phyloP scores from a whole-genome alignment of 2,329 filamentous ascomycete genomes.

The Botryotinia globosa region DNA sequence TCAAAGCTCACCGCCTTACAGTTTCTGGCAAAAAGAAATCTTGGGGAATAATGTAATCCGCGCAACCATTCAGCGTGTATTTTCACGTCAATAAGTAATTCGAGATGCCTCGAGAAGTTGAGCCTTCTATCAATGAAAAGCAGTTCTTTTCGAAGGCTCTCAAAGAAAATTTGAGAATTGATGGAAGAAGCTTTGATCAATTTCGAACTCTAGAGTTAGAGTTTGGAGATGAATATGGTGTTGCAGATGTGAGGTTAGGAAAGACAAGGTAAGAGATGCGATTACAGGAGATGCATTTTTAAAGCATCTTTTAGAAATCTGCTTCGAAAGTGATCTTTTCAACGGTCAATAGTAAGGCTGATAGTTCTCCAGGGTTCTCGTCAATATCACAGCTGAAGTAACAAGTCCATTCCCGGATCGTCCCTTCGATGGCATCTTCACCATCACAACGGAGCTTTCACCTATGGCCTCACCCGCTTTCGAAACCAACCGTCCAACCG shows the following conservation, averaged over 20 bases:
- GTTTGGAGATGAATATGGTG: conserved; percentile 89
- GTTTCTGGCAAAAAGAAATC: conserved; percentile 16
- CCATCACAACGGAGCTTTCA: conserved; percentile 84
- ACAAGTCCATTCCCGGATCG: conserved; percentile 81
- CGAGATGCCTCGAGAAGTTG: conserved; percentile 84
- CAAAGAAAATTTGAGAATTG: conserved; percentile 74
- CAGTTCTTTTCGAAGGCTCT: conserved; percentile 83
- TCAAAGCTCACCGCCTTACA: neutral
- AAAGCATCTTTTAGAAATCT: neutral
- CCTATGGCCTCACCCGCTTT: conserved; percentile 90
- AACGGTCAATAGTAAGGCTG: neutral
- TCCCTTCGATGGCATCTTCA: conserved; percentile 93
- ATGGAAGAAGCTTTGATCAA: conserved; percentile 77
- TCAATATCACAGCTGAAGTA: conserved; percentile 84
- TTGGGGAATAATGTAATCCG: neutral
- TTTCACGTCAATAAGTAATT: conserved; percentile 9
- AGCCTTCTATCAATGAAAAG: conserved; percentile 85
- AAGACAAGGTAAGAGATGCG: conserved; percentile 70
- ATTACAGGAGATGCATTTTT: neutral
- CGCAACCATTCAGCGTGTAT: neutral
- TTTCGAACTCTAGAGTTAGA: conserved; percentile 73
- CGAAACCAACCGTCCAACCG: conserved; percentile 78
- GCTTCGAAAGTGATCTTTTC: neutral
- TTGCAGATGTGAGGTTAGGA: conserved; percentile 81
- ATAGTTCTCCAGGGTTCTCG: conserved; percentile 61